These are phyloP conservation scores for Macrolepiota fuliginosa DNA, from an alignment of 768 basidiomycete genomes.

Conservation along the genomic window DNA sequence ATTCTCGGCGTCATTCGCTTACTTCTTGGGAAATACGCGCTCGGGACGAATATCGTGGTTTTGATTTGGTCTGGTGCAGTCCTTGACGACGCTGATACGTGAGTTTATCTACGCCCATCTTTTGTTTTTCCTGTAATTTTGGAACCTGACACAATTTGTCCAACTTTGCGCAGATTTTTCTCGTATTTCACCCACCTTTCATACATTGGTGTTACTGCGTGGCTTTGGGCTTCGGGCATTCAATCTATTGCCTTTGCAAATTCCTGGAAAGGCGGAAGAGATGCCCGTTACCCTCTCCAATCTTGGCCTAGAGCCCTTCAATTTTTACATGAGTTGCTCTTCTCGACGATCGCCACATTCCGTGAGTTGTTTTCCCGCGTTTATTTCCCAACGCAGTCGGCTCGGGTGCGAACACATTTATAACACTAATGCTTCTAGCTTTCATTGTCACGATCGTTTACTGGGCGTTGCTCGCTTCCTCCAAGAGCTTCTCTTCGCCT, in stretches of 20 bases:
- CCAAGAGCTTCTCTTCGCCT: conserved; percentile 1
- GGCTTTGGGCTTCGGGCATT: conserved; percentile 16
- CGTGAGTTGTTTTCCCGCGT: conserved; percentile 9
- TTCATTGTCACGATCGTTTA: conserved; percentile 14
- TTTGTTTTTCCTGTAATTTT: background rate
- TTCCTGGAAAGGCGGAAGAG: background rate
- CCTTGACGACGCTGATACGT: conserved; percentile 1
- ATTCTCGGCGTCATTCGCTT: conserved; percentile 11
- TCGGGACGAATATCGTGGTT: conserved; percentile 7
- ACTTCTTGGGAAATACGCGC: conserved; percentile 7
- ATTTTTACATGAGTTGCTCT: conserved; percentile 16
- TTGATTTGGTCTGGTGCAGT: conserved; percentile 3
- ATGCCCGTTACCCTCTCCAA: conserved; percentile 15
- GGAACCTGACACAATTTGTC: background rate
- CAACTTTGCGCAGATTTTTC: conserved; percentile 11
- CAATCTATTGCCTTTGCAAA: conserved; percentile 12
- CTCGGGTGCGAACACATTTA: background rate
- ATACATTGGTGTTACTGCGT: conserved; percentile 13
- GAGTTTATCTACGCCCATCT: background rate
- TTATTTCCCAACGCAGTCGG: background rate
- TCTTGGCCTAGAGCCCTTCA: conserved; percentile 14
- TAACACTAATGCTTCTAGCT: background rate
- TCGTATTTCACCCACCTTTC: conserved; percentile 17
- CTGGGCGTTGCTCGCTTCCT: conserved; percentile 15
- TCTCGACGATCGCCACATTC: conserved; percentile 16